These are phyloP conservation scores for Dendrobium officinale DNA, from an alignment of 106 monocot genomes.

Conservation along the genomic window DNA sequence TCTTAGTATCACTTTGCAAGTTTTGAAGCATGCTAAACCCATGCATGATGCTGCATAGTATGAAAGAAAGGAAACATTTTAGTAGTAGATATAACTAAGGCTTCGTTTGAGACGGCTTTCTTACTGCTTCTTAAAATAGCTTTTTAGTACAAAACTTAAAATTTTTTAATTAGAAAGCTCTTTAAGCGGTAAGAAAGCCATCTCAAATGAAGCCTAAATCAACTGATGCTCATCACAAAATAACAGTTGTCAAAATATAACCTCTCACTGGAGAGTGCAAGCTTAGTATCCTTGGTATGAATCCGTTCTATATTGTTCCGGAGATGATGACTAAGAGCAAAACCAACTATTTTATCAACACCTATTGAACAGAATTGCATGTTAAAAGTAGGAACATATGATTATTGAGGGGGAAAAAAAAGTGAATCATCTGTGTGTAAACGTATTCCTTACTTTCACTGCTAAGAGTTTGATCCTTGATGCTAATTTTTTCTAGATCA, in stretches of 20 bases:
- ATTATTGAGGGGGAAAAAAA: background rate
- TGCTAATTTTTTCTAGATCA: slow-evolving; percentile 65
- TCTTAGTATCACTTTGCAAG: slow-evolving; percentile 56
- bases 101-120: no score
- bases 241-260: background rate
- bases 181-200: no score
- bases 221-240: background rate
- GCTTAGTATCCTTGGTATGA: slow-evolving; percentile 38
- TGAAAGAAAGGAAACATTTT: slow-evolving; percentile 3
- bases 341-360: slow-evolving; percentile 91
- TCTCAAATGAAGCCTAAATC: background rate
- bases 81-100: background rate
- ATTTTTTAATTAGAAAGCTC: no score
- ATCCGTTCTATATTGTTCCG: slow-evolving; percentile 24
- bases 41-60: slow-evolving; percentile 45
- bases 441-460: slow-evolving; percentile 68
- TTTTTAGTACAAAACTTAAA: no score
- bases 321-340: slow-evolving; percentile 77
- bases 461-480: slow-evolving; percentile 81
- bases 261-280: slow-evolving; percentile 55
- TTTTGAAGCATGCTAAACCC: slow-evolving; percentile 51
- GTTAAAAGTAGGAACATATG: background rate
- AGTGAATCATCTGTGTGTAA: background rate
- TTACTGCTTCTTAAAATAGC: no score
- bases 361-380: slow-evolving; percentile 25